Evolutionary conservation across 2,329 filamentous ascomycete genomes (phyloP), one percentile per base, ranked within the genome.

Genomic region (Colletotrichum limetticola): DNA sequence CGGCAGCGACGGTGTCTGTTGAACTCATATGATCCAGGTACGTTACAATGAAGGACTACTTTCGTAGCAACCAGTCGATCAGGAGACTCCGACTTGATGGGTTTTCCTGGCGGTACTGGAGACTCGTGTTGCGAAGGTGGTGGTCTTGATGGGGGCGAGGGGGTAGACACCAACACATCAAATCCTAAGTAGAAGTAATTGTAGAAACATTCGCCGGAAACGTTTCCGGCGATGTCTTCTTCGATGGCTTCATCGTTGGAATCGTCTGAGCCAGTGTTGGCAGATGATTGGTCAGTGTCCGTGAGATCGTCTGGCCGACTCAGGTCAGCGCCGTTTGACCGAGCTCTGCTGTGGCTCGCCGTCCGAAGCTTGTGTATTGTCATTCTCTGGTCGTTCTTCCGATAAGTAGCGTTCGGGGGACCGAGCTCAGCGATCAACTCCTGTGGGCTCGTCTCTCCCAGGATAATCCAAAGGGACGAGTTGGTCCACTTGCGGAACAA

Each of bases 131-230:
- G 30, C 4, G 86, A 84, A 14, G 92, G 93, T 0, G 93, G 91
- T 7, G 86, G 85, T 26, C 89, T 89, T 0, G 93, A 94, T 4
- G 92, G 86, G 5, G 87, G 80, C 0, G 90, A 91, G 0, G 94
- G 93, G 35, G 91, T 91, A 0, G 96, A 97, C n/a, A 99, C 90
- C 5, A 98, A 88, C 11, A 98, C 90, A 81, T 99, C 97, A 79
- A 99, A 97, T 1, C 97, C 97, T 74, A 98, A 92, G 76, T 96
- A 93, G 80, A 98, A 99, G 81, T 99, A 99, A 81, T 98, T 98
- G 83, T 97, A 98, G 81, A 98, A 99, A 76, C 92, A 95, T 80
- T 97, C 94, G 4, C 91, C 89, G 1, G 91, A 90, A 4, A 91
- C 76, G 80, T 87, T 85, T 75, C 86, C 85, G 1, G 85, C 84